Evolutionary conservation across 495 filamentous ascomycete species (phyloP).

Genomic region (Podospora didyma): DNA sequence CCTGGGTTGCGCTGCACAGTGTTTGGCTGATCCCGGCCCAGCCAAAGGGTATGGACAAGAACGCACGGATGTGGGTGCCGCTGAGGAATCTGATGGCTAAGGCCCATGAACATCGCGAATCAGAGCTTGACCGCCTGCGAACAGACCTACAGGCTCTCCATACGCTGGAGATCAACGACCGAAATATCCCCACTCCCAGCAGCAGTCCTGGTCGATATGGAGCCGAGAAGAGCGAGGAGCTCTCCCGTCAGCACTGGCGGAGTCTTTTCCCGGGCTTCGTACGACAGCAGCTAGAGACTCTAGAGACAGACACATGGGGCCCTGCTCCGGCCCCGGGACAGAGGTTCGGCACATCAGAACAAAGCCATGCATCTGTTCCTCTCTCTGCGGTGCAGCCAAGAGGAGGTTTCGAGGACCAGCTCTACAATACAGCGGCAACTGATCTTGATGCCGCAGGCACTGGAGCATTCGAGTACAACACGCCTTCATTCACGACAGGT

Average conservation of each 20-base stretch:
- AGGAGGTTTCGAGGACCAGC: too few species aligned
- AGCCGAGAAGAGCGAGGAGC: conserved; percentile 21
- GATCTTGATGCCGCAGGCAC: background rate
- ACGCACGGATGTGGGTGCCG: conserved; percentile 63
- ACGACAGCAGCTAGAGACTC: too few species aligned
- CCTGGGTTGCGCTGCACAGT: conserved; percentile 71
- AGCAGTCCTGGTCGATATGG: conserved; percentile 24
- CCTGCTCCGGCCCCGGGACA: too few species aligned
- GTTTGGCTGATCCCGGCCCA: conserved; percentile 49
- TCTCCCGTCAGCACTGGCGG: conserved; percentile 31
- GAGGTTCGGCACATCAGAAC: too few species aligned
- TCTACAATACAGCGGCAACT: too few species aligned
- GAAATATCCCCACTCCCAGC: conserved; percentile 18
- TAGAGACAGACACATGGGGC: too few species aligned
- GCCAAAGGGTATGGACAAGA: conserved; percentile 33
- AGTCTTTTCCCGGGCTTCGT: background rate
- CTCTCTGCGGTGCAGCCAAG: too few species aligned
- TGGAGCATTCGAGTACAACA: background rate
- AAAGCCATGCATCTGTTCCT: too few species aligned
- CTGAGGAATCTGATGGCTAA: conserved; percentile 63
- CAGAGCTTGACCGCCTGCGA: conserved; percentile 34
- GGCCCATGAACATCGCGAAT: conserved; percentile 46
- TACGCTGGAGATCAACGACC: conserved; percentile 28
- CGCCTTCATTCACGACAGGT: too few species aligned
- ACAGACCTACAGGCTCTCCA: conserved; percentile 27